Evolutionary conservation across 2,329 filamentous ascomycete genomes (phyloP), one percentile per base, ranked within the genome.

Genomic region (Phoma sp.): DNA sequence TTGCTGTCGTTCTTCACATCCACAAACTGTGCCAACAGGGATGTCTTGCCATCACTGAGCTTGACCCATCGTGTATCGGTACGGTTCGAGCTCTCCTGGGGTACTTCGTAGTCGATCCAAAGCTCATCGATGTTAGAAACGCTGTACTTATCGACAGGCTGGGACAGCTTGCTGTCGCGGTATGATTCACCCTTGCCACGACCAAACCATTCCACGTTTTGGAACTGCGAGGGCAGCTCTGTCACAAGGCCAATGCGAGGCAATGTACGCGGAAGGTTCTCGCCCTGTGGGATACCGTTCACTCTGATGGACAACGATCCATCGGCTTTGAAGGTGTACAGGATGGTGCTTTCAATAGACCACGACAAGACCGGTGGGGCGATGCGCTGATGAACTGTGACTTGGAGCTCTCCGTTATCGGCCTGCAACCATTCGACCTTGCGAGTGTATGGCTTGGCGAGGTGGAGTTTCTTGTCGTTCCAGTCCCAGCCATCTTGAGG

Each of bases 71-170:
- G 77, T 0, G 82, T 83, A 28, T 84, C 84, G 48, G 83, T 84
- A 12, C 84, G 78, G 67, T 90, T 90, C 1, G 85, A 85, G 46
- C 82, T 84, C 62, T 90, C 87, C 67, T 91, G 87, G 0, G 87
- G 87, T 18, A 86, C 84, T 15, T 90, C 87, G 62, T 89, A 89
- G 1, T 78, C 76, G 0, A 81, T 80, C 65, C 83, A 81, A 21
- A 90, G 76, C 0, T 81, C 78, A 1, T 78, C 75, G 1, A 86
- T 73, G 1, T 61, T 62, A 10, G 69, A 62, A 0, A 65, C 67
- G 70, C 78, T 85, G 33, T 84, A 75, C 14, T 49, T 56, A 1
- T 82, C 86, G 0, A 85, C 65, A 2, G 74, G 76, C 60, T 87
- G 84, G 1, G 84, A 81, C 11, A 77, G 64, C 53, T 89, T 88